These are phyloP conservation scores for Boletus mariae DNA, from an alignment of 1,284 basidiomycete species.

Conservation along the genomic window DNA sequence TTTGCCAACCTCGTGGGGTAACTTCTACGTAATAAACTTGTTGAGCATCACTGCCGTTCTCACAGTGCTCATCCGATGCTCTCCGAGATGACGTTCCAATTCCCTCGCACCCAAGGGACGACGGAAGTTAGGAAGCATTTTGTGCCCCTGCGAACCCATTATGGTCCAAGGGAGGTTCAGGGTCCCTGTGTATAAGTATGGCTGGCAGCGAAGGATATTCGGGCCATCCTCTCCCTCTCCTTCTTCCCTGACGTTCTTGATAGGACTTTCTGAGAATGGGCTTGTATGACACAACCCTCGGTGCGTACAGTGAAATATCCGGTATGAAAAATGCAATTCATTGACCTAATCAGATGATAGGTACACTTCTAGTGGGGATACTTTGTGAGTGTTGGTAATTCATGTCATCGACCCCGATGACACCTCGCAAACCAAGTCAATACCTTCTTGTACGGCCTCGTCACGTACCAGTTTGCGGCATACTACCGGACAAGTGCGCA, in stretches of 20 bases:
- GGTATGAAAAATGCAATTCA: neutral
- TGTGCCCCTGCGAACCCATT: neutral
- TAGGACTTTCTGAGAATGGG: constrained; percentile 9
- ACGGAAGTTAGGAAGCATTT: neutral
- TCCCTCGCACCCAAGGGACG: neutral
- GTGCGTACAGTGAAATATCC: constrained; percentile 2
- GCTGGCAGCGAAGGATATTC: too few species aligned
- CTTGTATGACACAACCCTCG: constrained; percentile 16
- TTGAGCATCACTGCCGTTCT: neutral
- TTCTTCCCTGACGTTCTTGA: neutral
- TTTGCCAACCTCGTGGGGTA: neutral
- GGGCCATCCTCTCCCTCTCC: neutral
- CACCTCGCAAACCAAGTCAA: constrained; percentile 37
- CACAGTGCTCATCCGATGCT: neutral
- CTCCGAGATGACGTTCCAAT: neutral
- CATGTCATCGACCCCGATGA: neutral
- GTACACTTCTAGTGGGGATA: constrained; percentile 39
- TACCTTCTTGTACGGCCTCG: constrained; percentile 50
- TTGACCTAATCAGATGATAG: constrained; percentile 18
- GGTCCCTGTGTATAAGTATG: neutral
- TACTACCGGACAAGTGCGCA: constrained; percentile 42
- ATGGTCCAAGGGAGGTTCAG: neutral
- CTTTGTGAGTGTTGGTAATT: constrained; percentile 31
- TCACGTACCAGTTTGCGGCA: constrained; percentile 45
- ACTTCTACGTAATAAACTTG: neutral